Base-by-base conservation (phyloP, 805 yeast species). In the Pichia kluyveri region DNA sequence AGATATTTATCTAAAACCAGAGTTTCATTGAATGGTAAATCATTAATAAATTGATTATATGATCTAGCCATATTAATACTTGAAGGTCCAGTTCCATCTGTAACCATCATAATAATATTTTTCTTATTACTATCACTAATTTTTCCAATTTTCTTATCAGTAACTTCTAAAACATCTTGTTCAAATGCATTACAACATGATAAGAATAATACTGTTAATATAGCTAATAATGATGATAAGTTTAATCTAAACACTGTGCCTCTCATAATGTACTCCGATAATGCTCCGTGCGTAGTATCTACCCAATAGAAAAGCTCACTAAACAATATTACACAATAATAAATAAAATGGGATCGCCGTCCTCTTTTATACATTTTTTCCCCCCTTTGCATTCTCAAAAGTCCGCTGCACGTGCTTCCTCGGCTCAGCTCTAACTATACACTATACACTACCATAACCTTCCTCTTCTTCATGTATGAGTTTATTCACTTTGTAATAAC, bases 21-120 rank as follows among this genome's bases (percentile, higher is more conserved):
- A 3, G 43, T 23, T 55, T 82, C 83, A 54, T 77, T 76, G 41
- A 73, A 65, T 4, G 75, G 65, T 47, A 86, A 71, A 7, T 63
- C 61, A 51, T 80, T 81, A 47, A 80, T 66, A 58, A 65, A 69
- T 61, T 88, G 95, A 50, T 75, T 75, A 69, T 77, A 89, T 23
- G 85, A 78, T 52, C 96, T 75, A 1, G 96, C 81, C 62, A 88
- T 66, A 2, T 93, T 82, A 49, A 88, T 66, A 2, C 95, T 83
- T 0, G 95, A 83, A 4, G 96, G 96, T 0, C 96, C 96, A 83
- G 88, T 87, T n/a, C 96, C 96, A 64, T 88, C 96, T 4, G 95
- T 82, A 32, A 88, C 96, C 77, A 88, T 80, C 70, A 88, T 86
- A 45, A 88, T 83, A 48, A 89, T 75, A 58, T 88, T 88, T 59